Evolutionary conservation across 257 asterid species (phyloP).

Genomic region (Ajuga chamaepitys): DNA sequence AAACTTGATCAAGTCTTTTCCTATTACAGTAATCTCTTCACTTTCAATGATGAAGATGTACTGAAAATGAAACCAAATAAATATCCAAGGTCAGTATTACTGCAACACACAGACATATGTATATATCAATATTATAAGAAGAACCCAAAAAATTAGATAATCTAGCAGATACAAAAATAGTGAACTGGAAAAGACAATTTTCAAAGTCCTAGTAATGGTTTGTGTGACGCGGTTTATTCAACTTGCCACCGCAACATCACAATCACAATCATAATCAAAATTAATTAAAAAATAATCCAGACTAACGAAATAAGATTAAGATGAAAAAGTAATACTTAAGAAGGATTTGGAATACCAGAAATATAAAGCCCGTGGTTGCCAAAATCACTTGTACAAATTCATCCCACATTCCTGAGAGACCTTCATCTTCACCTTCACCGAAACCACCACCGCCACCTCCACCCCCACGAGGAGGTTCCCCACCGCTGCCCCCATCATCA

Average conservation of each 20-base stretch:
- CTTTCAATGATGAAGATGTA: slow-evolving; percentile 58
- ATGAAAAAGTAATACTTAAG: background rate
- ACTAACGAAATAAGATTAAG: background rate
- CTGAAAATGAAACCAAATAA: slow-evolving; percentile 34
- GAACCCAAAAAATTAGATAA: background rate
- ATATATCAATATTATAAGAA: background rate
- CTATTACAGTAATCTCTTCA: slow-evolving; percentile 41
- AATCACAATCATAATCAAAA: background rate
- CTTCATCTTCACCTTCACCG: slow-evolving; percentile 45
- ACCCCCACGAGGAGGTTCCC: slow-evolving; percentile 39
- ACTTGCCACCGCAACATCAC: background rate
- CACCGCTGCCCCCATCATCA: slow-evolving; percentile 55
- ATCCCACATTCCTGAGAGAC: slow-evolving; percentile 30
- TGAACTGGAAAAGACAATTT: background rate
- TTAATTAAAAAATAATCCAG: background rate
- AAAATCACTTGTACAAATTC: slow-evolving; percentile 51
- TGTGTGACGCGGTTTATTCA: background rate
- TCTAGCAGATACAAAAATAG: background rate
- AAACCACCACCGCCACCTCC: slow-evolving; percentile 36
- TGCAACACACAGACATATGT: background rate
- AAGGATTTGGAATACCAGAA: slow-evolving; percentile 38
- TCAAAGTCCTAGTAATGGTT: background rate
- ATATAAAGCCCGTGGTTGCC: slow-evolving; percentile 50
- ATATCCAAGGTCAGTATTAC: background rate
- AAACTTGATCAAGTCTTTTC: slow-evolving; percentile 44